Percentiles rank a stretch among this genome's conserved stretches.
phyloP scores from a whole-genome alignment of 306 rosid species.

The Vigna trinervia region DNA sequence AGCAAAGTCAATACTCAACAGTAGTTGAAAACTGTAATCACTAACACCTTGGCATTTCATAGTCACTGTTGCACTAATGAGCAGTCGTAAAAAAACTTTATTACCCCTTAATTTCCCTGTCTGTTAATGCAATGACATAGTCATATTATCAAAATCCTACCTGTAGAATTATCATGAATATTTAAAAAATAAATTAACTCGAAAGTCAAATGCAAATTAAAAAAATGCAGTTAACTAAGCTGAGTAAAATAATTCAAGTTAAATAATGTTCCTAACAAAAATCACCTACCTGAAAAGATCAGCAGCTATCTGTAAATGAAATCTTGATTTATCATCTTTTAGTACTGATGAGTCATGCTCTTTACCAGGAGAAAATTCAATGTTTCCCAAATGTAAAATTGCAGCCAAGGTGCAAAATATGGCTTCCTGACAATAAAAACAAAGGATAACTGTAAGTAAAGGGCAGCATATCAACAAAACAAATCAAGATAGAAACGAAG shows the following conservation, averaged over 20 bases:
- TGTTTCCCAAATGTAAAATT: constrained; percentile 78
- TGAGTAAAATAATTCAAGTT: background rate
- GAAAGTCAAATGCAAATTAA: background rate
- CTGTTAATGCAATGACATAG: background rate
- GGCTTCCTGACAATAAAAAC: constrained; percentile 65
- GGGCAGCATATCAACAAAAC: constrained; percentile 3
- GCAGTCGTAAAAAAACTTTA: background rate
- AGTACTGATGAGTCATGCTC: constrained; percentile 81
- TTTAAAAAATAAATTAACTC: background rate
- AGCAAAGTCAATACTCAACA: background rate
- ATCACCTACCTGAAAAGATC: constrained; percentile 73
- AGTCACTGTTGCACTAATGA: constrained; percentile 2
- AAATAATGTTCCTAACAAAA: constrained; percentile 23
- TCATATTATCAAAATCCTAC: constrained; percentile 20
- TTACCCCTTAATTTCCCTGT: background rate
- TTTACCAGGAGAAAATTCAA: constrained; percentile 92
- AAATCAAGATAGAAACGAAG: background rate
- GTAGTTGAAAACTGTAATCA: background rate
- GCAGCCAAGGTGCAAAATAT: constrained; percentile 84
- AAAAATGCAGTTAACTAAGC: constrained; percentile 2
- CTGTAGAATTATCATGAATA: constrained; percentile 12
- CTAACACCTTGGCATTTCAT: constrained; percentile 5
- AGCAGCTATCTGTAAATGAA: constrained; percentile 79
- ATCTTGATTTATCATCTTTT: constrained; percentile 71
- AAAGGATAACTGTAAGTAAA: constrained; percentile 17